These are phyloP conservation scores for Gamarada debralockiae DNA, from an alignment of 495 filamentous ascomycete species.

Conservation along the genomic window DNA sequence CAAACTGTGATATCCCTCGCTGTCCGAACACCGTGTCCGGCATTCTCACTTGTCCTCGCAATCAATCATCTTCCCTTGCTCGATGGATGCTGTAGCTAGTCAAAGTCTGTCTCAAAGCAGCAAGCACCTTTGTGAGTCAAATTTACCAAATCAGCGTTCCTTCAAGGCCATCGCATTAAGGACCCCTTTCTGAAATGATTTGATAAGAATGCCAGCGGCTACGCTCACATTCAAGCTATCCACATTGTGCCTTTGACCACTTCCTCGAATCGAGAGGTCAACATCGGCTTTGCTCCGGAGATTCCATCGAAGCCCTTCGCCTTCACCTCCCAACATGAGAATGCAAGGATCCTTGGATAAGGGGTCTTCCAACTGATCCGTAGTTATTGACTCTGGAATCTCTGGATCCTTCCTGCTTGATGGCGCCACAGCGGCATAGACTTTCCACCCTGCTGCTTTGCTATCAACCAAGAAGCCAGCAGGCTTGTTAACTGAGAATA, in stretches of 20 bases:
- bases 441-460: constrained; percentile 69
- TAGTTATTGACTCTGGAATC: constrained; percentile 5
- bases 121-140: too few relatives aligned
- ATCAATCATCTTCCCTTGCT: too few relatives aligned
- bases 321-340: constrained; percentile 80
- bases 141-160: too few relatives aligned
- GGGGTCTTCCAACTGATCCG: constrained; percentile 38
- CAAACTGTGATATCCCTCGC: too few relatives aligned
- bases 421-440: constrained; percentile 74
- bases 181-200: constrained; percentile 42
- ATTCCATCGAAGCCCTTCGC: constrained; percentile 60
- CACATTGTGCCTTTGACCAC: constrained; percentile 38
- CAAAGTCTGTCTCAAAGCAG: too few relatives aligned
- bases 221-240: constrained; percentile 90
- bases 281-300: constrained; percentile 61
- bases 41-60: too few relatives aligned
- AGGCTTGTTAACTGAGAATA: constrained; percentile 63
- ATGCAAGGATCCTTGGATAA: constrained; percentile 61
- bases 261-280: constrained; percentile 48
- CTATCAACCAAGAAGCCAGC: constrained; percentile 65
- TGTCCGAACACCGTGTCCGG: too few relatives aligned
- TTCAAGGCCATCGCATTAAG: too few relatives aligned
- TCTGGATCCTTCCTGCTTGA: constrained; percentile 7
- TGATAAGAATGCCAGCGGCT: constrained; percentile 72
- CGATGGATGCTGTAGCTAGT: too few relatives aligned